These are phyloP conservation scores for Chalaropsis ovoidea DNA, from an alignment of 2,329 filamentous ascomycete species.

Conservation along the genomic window DNA sequence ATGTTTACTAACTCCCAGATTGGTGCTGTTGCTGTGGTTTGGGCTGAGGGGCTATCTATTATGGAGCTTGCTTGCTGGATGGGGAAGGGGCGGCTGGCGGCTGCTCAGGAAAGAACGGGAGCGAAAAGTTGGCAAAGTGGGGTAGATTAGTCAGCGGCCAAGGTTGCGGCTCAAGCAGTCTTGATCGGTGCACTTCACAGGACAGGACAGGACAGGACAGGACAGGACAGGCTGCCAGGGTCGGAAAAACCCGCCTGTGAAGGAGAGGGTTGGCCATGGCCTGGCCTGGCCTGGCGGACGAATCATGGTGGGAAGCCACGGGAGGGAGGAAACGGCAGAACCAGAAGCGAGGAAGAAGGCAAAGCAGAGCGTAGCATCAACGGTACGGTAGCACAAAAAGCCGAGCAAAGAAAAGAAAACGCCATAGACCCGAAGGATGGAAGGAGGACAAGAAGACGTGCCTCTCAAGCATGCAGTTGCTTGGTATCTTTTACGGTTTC, in stretches of 20 bases:
- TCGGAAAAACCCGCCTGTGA: slow-evolving; percentile 27
- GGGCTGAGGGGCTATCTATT: slow-evolving; percentile 2
- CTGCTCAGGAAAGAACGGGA: background rate
- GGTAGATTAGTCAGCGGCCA: slow-evolving; percentile 3
- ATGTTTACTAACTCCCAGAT: slow-evolving; percentile 9
- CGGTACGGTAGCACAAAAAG: slow-evolving; percentile 10
- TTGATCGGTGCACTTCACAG: background rate
- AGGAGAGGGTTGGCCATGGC: slow-evolving; percentile 18
- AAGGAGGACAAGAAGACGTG: slow-evolving; percentile 16
- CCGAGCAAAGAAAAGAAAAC: slow-evolving; percentile 13
- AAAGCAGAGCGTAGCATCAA: slow-evolving; percentile 1
- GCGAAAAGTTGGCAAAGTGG: slow-evolving; percentile 1
- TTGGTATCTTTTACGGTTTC: background rate
- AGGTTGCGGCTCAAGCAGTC: background rate
- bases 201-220: background rate
- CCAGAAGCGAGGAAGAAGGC: background rate
- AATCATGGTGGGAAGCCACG: slow-evolving; percentile 19
- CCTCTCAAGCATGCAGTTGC: background rate
- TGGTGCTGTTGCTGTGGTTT: slow-evolving; percentile 13
- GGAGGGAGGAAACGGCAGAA: slow-evolving; percentile 3
- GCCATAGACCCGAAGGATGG: slow-evolving; percentile 25
- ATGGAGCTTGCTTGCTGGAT: slow-evolving; percentile 5
- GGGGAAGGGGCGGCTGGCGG: background rate
- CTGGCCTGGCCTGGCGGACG: slow-evolving; percentile 6
- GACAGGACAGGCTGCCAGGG: slow-evolving; percentile 12